Evolutionary conservation across 305 asterid genomes (phyloP).

Genomic region (Fraxinus baroniana): DNA sequence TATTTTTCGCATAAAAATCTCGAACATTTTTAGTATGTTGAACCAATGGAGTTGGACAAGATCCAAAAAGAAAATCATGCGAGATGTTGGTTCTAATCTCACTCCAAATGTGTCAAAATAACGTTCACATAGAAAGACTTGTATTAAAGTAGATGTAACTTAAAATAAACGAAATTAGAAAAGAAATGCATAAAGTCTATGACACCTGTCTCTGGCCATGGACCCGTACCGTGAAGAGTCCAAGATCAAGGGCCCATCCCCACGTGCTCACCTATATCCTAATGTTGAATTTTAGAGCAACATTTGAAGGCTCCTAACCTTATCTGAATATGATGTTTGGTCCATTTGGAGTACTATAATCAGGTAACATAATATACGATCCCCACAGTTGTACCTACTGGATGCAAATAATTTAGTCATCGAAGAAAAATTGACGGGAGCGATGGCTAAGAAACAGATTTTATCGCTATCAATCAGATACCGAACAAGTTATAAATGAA

Average conservation of each 20-base stretch:
- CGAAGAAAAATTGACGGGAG: background rate
- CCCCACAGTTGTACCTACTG: background rate
- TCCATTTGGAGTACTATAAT: background rate
- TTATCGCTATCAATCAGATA: background rate
- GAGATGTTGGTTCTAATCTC: background rate
- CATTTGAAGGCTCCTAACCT: conserved; percentile 25
- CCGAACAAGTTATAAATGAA: background rate
- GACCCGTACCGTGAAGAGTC: conserved; percentile 19
- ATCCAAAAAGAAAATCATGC: background rate
- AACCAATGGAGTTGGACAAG: background rate
- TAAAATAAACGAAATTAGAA: background rate
- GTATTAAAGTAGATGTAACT: background rate
- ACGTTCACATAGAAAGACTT: background rate
- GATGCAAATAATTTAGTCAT: background rate
- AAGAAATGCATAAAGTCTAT: background rate
- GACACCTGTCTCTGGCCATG: conserved; percentile 24
- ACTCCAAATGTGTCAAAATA: background rate
- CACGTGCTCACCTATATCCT: conserved; percentile 33
- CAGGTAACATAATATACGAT: background rate
- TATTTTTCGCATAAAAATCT: background rate
- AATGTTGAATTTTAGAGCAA: conserved; percentile 17
- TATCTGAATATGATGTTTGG: conserved; percentile 20
- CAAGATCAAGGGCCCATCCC: conserved; percentile 25
- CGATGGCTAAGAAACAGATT: background rate
- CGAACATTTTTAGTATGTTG: background rate